Evolutionary conservation across 2,329 filamentous ascomycete genomes (phyloP), one percentile per base, ranked within the genome.

Genomic region (Penicillium rolfsii): DNA sequence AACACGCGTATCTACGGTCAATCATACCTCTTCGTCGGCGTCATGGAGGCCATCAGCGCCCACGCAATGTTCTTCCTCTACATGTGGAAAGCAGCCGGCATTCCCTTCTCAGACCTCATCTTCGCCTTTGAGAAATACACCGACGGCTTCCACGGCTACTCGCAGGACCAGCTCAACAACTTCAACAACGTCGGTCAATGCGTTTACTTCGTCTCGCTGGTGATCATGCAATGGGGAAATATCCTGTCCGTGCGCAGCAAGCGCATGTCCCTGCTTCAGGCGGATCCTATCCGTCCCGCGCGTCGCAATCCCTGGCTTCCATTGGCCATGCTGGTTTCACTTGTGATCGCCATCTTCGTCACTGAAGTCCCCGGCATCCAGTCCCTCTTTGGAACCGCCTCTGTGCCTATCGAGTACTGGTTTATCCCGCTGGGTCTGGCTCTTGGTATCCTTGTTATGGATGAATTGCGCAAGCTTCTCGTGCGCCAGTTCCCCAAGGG

Each of bases 51-150:
- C 0, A 59, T 81, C 57, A 78, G 73, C 4, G 82, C 83, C 0
- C 82, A 84, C 58, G 61, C 79, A 63, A 85, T 85, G 83, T 84
- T 81, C 71, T 85, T 84, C 73, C 64, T 84, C 0, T 85, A 85
- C 74, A 78, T 81, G 76, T 83, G 77, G 71, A 76, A 70, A 12
- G 70, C 80, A 45, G 81, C 82, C 0, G 76, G 79, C 6, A 83
- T 85, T 38, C 79, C 83, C 0, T 72, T 82, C 48, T 68, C 69
- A 12, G 75, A 80, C 6, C 79, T 85, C 11, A 79, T 84, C 66
- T 82, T 85, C 67, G 74, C 80, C 0, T 85, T 83, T 43, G 81
- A 84, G 50, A 73, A 73, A 0, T 85, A 83, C 69, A 63, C 73
- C 0, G 80, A 76, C 0, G 82, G 82, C 3, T 84, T 83, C 65